A percentile compares a stretch with the other conserved stretches of the same genome.
These are phyloP conservation scores for Alternaria brassicicola DNA, from an alignment of 2,329 filamentous ascomycete genomes.

Conservation along the genomic window DNA sequence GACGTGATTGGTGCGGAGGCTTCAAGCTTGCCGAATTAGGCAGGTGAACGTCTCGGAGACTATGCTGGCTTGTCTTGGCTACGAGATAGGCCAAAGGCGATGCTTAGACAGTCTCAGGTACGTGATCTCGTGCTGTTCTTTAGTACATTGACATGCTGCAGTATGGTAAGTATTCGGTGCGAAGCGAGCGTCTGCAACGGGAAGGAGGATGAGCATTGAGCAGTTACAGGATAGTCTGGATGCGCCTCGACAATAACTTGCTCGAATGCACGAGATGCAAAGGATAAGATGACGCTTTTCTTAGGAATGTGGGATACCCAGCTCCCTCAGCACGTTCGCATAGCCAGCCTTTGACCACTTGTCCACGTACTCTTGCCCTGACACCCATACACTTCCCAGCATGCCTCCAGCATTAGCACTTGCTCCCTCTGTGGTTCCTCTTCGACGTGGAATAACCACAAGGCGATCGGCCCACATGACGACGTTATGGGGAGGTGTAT, in stretches of 20 bases:
- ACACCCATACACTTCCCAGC: constrained; percentile 54
- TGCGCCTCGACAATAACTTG: background rate
- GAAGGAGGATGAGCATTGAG: constrained; percentile 22
- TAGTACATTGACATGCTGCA: constrained; percentile 18
- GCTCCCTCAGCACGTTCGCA: constrained; percentile 43
- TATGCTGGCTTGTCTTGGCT: constrained; percentile 12
- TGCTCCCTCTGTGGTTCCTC: constrained; percentile 43
- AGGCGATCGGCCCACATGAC: constrained; percentile 54
- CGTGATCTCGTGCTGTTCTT: constrained; percentile 20
- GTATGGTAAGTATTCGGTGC: constrained; percentile 7
- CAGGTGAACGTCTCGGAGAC: constrained; percentile 11
- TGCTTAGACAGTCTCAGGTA: constrained; percentile 7
- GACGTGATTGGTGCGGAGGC: constrained; percentile 27
- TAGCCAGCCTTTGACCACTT: constrained; percentile 50
- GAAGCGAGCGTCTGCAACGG: constrained; percentile 23
- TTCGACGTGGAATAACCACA: constrained; percentile 55
- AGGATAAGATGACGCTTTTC: background rate
- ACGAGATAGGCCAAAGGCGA: constrained; percentile 19
- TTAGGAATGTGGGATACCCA: constrained; percentile 39
- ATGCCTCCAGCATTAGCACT: constrained; percentile 57
- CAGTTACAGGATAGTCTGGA: background rate
- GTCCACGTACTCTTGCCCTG: constrained; percentile 43
- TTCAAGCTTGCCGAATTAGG: constrained; percentile 7
- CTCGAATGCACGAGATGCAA: background rate
- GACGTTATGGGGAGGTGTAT: constrained; percentile 55